A percentile compares a stretch with the other conserved stretches of the same genome.
Evolutionary conservation across 2,329 filamentous ascomycete genomes (phyloP).

Genomic region (Pestalotiopsis sp.): DNA sequence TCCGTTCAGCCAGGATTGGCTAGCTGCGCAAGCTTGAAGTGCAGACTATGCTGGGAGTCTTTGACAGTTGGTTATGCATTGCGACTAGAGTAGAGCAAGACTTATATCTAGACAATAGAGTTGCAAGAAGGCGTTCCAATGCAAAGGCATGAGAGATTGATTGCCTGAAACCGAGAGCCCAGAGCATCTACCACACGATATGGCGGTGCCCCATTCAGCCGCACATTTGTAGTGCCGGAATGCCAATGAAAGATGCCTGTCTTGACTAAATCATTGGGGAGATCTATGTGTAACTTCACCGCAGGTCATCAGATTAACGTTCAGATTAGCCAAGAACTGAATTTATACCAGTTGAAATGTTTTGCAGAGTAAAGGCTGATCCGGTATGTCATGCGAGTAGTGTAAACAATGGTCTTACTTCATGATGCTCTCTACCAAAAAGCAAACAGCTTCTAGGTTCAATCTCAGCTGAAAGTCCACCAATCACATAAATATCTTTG

Average conservation of each 20-base stretch:
- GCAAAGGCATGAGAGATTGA: too few relatives aligned
- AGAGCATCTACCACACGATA: too few relatives aligned
- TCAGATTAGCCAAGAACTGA: neutral
- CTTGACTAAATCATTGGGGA: too few relatives aligned
- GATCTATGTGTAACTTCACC: neutral
- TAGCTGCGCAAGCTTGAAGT: neutral
- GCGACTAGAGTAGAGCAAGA: neutral
- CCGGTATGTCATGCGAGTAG: neutral
- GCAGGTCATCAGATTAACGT: neutral
- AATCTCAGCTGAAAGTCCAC: neutral
- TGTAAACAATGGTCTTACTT: neutral
- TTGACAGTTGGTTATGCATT: neutral
- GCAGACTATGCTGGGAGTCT: neutral
- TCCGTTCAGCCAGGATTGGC: slow-evolving; percentile 30
- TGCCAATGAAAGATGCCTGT: too few relatives aligned
- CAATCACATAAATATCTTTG: neutral
- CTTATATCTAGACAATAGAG: neutral
- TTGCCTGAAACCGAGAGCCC: too few relatives aligned
- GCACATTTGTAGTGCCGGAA: too few relatives aligned
- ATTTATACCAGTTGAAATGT: neutral
- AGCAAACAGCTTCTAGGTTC: neutral
- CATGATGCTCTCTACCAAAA: neutral
- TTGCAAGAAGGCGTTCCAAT: too few relatives aligned
- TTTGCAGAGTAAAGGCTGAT: neutral
- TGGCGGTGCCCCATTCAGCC: too few relatives aligned